These are phyloP conservation scores for Alternaria arbusti DNA, from an alignment of 2,329 filamentous ascomycete species.

Conservation along the genomic window DNA sequence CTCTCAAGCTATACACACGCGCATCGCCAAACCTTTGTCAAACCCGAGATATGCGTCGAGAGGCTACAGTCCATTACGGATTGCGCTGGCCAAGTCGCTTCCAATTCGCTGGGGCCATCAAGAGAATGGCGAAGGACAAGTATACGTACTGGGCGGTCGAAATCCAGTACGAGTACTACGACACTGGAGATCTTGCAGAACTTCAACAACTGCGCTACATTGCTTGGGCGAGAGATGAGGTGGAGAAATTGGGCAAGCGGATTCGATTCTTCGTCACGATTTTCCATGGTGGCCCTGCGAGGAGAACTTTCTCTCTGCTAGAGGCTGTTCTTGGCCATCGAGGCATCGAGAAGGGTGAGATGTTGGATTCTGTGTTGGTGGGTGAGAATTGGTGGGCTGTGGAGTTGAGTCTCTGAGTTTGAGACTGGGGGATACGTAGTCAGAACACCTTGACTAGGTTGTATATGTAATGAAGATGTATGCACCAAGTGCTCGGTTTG, in stretches of 20 bases:
- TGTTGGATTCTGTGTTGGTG: background rate
- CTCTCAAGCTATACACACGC: background rate
- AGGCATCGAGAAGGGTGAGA: background rate
- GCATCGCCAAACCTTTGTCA: background rate
- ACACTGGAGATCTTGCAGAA: background rate
- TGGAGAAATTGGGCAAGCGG: background rate
- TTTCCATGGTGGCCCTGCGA: background rate
- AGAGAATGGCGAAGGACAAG: background rate
- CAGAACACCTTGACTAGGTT: background rate
- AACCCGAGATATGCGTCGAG: background rate
- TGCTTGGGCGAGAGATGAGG: background rate
- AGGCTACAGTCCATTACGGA: background rate
- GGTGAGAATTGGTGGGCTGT: background rate
- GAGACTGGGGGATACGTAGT: background rate
- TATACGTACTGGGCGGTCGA: background rate
- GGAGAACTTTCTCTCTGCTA: background rate
- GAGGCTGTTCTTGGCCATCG: background rate
- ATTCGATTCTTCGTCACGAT: background rate
- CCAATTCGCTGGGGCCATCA: background rate
- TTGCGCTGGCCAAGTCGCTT: background rate
- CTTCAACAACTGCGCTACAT: background rate
- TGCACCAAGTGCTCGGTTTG: background rate
- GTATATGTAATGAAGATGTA: background rate
- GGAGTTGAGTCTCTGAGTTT: background rate
- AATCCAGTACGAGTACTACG: background rate